These are phyloP conservation scores for Plectosphaerella cucumerina DNA, from an alignment of 2,329 filamentous ascomycete genomes.

Conservation along the genomic window DNA sequence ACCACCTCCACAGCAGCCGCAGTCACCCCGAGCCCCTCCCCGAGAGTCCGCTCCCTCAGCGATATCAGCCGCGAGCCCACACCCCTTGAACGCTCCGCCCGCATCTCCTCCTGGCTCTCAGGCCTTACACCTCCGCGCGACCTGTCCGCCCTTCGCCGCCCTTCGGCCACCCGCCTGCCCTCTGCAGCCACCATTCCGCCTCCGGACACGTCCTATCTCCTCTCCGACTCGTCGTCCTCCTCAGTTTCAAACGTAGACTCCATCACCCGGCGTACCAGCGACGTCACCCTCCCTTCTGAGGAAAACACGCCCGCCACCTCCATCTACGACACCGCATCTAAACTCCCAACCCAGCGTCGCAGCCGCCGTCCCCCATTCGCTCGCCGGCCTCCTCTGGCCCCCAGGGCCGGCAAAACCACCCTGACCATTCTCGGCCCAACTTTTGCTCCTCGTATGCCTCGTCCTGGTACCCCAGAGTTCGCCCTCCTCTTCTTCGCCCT, in stretches of 20 bases:
- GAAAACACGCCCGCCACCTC: background rate
- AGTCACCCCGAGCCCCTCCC: background rate
- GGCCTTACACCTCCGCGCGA: background rate
- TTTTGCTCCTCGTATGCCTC: background rate
- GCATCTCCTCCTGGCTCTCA: background rate
- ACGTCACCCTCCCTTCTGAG: background rate
- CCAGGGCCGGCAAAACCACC: background rate
- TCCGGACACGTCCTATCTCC: background rate
- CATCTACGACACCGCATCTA: background rate
- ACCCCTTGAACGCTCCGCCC: background rate
- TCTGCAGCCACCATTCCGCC: background rate
- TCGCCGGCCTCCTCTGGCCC: background rate
- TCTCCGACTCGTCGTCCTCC: background rate
- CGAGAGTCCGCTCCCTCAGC: background rate
- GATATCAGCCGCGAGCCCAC: background rate
- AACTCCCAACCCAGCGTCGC: background rate
- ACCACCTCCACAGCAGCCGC: too few relatives aligned
- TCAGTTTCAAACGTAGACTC: background rate
- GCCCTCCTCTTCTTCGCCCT: background rate
- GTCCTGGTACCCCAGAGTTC: background rate
- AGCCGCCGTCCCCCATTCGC: background rate
- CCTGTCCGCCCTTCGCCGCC: background rate
- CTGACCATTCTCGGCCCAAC: slow-evolving; percentile 1
- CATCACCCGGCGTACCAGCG: background rate
- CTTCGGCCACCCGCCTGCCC: background rate